Percentiles rank a stretch among this genome's conserved stretches.
Conservation (phyloP, 306 rosid genomes). For the Argentina anserina region DNA sequence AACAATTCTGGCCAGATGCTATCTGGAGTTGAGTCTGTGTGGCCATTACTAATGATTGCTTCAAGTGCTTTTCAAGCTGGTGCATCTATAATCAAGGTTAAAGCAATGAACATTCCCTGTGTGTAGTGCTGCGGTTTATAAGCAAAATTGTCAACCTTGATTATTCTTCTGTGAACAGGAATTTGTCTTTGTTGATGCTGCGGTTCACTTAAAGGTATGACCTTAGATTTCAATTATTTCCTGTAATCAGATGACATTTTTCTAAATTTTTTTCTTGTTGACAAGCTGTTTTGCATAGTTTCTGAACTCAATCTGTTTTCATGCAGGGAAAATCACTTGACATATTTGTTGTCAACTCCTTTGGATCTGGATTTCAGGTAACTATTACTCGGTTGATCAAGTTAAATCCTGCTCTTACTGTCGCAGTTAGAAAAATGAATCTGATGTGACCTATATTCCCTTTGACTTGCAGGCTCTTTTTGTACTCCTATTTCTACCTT, state of each 20-base stretch:
- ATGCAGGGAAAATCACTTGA: slow-evolving; percentile 83
- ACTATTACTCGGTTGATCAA: neutral
- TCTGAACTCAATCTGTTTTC: slow-evolving; percentile 21
- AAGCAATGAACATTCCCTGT: slow-evolving; percentile 10
- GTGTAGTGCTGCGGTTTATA: slow-evolving; percentile 20
- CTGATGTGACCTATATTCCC: neutral
- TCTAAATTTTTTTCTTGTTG: slow-evolving; percentile 18
- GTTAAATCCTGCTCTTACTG: neutral
- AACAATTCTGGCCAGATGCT: slow-evolving; percentile 76
- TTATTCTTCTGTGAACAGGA: slow-evolving; percentile 45
- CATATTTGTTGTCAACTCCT: slow-evolving; percentile 94
- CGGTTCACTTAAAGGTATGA: slow-evolving; percentile 54
- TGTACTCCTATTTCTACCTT: slow-evolving; percentile 65
- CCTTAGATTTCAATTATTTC: slow-evolving; percentile 4
- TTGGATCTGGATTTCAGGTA: slow-evolving; percentile 95
- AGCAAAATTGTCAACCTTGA: slow-evolving; percentile 22
- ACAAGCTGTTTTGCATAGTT: neutral
- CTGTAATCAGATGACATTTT: neutral
- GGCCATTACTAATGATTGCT: slow-evolving; percentile 84
- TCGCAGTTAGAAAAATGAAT: neutral
- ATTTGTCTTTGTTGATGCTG: slow-evolving; percentile 62
- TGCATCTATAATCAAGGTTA: slow-evolving; percentile 88
- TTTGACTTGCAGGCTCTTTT: slow-evolving; percentile 63
- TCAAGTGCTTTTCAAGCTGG: slow-evolving; percentile 85
- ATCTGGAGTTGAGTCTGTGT: slow-evolving; percentile 62